Base-by-base conservation (phyloP, 768 basidiomycete genomes). In the Suillus placidus region DNA sequence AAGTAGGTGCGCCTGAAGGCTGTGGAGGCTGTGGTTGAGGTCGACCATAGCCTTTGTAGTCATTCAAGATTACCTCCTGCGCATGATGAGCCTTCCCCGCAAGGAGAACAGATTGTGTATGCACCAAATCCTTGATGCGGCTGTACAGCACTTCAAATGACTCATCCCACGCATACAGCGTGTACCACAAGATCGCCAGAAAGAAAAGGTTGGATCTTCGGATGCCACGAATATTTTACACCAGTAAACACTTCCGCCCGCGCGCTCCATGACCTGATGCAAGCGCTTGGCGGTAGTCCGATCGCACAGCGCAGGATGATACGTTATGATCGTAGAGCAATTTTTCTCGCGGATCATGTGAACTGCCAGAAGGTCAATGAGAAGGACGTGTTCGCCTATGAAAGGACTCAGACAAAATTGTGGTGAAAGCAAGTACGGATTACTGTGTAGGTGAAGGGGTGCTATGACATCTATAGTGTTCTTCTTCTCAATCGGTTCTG, bases 91-190 rank as follows among this genome's bases (percentile, higher is more conserved):
- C 23, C 16, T 30, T 40, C 14, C 2, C 8, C 16, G 13, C 26
- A 2, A 55, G 14, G 7, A 10, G 20, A 69, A 34, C 43, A 7
- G 20, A 74, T 82, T 57, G 26, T 6, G 4, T 32, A 73, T 80
- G 23, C 68, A 84, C 83, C 81, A 86, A 70, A 62, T 66, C 77
- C 57, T 79, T 80, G n/a, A 85, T 81, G 66, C 85, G 83, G 10
- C 67, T 63, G 66, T 84, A 84, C 35, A 86, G 66, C 18, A 73
- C 70, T 68, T 85, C 84, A 37, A 85, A 74, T 4, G 82, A 73
- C 70, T 87, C 84, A 62, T 86, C 85, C 83, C 84, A 86, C 1
- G 83, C 79, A 69, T 86, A 85, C 13, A 85, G 70, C 2, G 82
- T 80, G 65, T 84, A 83, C 85, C 85, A 86, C 43, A 86, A 69